Evolutionary conservation across 2,329 filamentous ascomycete genomes (phyloP), one percentile per base, ranked within the genome.

Genomic region (Fusarium fujikuroi): DNA sequence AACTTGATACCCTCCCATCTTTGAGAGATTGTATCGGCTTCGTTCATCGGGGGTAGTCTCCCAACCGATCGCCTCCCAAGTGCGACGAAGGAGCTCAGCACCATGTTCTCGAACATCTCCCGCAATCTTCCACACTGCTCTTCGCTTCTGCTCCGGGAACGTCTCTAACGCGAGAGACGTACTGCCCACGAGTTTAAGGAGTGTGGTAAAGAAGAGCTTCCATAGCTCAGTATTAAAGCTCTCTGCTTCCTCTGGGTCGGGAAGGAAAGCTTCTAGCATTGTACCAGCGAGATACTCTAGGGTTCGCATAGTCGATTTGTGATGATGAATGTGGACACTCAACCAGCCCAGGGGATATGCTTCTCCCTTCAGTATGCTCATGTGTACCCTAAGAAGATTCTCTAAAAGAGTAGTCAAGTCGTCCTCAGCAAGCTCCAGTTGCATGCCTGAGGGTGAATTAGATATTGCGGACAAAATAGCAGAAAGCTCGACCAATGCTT

Each of bases 91-190:
- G 14, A 99, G 86, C 57, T 95, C 93, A 8, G 96, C 95, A 21
- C 97, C 96, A 73, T 94, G 89, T 81, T 98, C 95, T 63, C 96
- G 90, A 57, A 99, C 94, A 83, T 99, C 97, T 10, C 96, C 96
- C 8, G 95, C 96, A 79, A 99, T 98, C 84, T 98, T 99, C 96
- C 97, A 99, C 3, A 98, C 95, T 2, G 96, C 95, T 62, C 96
- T 88, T 50, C 96, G 88, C 84, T 98, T 99, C 83, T 99, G 96
- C 81, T 99, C 97, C 0, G 96, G 95, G 79, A 98, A 98, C 0
- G 95, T 97, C 80, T 99, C 96, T 42, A 99, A 88, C 0, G 96
- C 95, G 25, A 99, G 87, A 1, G 92, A 93, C 40, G 95, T 91
- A 78, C 95, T 98, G 9, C 94, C 93, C 6, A 99, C 94, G 7